Base-by-base conservation (phyloP, 2,329 filamentous ascomycete genomes). In the Tolypocladium endophyticum region DNA sequence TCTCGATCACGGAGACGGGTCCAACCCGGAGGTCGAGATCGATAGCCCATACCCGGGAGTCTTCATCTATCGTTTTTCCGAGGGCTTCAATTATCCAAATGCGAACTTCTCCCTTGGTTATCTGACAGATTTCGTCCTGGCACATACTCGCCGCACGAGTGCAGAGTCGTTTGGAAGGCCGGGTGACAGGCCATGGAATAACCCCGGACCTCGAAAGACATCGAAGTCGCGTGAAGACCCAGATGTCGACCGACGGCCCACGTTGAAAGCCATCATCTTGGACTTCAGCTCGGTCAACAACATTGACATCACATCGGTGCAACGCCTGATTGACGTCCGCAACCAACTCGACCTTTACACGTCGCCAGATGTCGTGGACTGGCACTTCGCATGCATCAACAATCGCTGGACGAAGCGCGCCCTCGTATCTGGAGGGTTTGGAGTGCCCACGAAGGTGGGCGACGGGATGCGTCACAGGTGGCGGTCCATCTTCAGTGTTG, bases 41-140 rank as follows among this genome's bases (percentile, higher is more conserved):
- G 81, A 89, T 62, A 85, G 85, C 59, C 92, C 94, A 0, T 90
- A 94, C 68, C 93, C 93, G 0, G 94, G 94, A 58, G 83, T 99
- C 65, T 96, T 97, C 75, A 96, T 97, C 69, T 97, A 96, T 77
- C 87, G 93, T 53, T 97, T 96, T 73, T 86, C 89, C 0, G 93
- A 97, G 76, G 90, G 92, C 52, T 96, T 96, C 80, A 96, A 94
- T 75, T 99, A 97, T 69, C 91, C 93, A 61, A 99, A 96, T 67
- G 92, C 92, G 25, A 90, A 90, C 68, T 87, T 90, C 71, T 92
- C 95, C 64, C 84, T 96, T 60, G 92, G 97, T 68, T 84, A 90
- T 68, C 79, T 96, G 57, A 83, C 85, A 2, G 75, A 81, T 2
- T 83, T 86, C 65, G 84, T 96, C 55, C 87, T 88, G 65, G 72